A percentile compares a stretch with the other conserved stretches of the same genome.
Conservation (phyloP, 169 alveolate genomes). For the Theileria annulata region DNA sequence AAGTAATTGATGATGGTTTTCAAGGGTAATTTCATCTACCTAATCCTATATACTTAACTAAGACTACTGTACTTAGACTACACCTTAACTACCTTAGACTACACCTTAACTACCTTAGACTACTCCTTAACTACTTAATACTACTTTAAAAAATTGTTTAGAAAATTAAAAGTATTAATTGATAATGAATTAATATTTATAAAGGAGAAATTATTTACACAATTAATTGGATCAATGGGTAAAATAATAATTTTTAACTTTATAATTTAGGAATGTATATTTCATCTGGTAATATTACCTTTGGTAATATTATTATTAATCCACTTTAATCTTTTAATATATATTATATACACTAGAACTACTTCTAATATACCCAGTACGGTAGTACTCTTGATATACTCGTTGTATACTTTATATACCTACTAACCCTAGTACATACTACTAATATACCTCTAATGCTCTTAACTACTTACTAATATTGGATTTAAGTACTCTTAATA, state of each 20-base stretch:
- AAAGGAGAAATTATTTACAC: conserved; percentile 10
- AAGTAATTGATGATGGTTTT: conserved; percentile 57
- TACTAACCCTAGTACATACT: too few species aligned
- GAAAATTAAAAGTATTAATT: conserved; percentile 1
- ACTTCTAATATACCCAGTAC: too few species aligned
- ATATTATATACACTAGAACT: neutral
- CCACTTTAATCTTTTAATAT: conserved; percentile 17
- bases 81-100: neutral
- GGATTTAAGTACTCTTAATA: too few species aligned
- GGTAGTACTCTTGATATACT: too few species aligned
- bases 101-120: neutral
- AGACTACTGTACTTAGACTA: neutral
- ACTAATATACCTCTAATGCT: too few species aligned
- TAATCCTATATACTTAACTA: neutral
- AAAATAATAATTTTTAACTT: neutral
- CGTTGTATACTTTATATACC: too few species aligned
- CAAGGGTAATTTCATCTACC: conserved; percentile 39
- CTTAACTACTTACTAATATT: too few species aligned
- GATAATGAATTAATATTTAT: conserved; percentile 34
- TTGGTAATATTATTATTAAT: conserved; percentile 53
- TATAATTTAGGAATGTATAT: conserved; percentile 35
- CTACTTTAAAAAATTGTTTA: neutral
- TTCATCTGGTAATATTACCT: conserved; percentile 60
- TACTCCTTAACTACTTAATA: neutral
- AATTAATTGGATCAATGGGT: conserved; percentile 48